A percentile compares a stretch with the other conserved stretches of the same genome.
phyloP scores from a whole-genome alignment of 768 basidiomycete species.

The Boletellus sp. region DNA sequence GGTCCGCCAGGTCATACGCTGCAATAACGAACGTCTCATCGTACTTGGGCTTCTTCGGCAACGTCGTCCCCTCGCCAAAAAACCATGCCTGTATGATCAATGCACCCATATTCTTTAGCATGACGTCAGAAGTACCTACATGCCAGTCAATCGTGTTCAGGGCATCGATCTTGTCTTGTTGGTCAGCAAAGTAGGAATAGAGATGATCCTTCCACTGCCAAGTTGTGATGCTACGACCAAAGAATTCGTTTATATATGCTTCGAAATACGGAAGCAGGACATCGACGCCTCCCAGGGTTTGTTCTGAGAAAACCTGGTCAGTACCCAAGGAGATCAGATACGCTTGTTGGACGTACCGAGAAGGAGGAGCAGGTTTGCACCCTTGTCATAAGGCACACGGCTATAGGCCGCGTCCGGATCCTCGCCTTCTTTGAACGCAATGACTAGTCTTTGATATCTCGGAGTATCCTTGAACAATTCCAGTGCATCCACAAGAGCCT shows the following conservation, averaged over 20 bases:
- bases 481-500: slow-evolving; percentile 68
- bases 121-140: slow-evolving; percentile 31
- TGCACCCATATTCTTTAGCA: not conserved
- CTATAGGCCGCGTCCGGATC: slow-evolving; percentile 77
- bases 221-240: slow-evolving; percentile 54
- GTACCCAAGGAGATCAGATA: too few species aligned
- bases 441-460: slow-evolving; percentile 74
- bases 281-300: slow-evolving; percentile 52
- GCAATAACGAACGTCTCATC: slow-evolving; percentile 50
- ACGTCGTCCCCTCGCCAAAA: slow-evolving; percentile 48
- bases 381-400: slow-evolving; percentile 83
- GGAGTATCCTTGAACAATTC: slow-evolving; percentile 55
- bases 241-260: slow-evolving; percentile 54
- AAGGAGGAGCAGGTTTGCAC: slow-evolving; percentile 81
- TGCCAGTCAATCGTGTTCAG: slow-evolving; percentile 57
- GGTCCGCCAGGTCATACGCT: slow-evolving; percentile 49
- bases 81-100: slow-evolving; percentile 44
- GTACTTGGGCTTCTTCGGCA: slow-evolving; percentile 50
- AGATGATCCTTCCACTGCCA: slow-evolving; percentile 56
- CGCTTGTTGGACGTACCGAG: slow-evolving; percentile 47
- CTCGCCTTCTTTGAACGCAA: slow-evolving; percentile 64
- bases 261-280: slow-evolving; percentile 54
- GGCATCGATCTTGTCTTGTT: slow-evolving; percentile 42
- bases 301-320: slow-evolving; percentile 32
- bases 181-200: slow-evolving; percentile 46